A percentile compares a stretch with the other conserved stretches of the same genome.
Conservation (phyloP, 1,139 yeast genomes). For the Suhomyces chickasaworum region DNA sequence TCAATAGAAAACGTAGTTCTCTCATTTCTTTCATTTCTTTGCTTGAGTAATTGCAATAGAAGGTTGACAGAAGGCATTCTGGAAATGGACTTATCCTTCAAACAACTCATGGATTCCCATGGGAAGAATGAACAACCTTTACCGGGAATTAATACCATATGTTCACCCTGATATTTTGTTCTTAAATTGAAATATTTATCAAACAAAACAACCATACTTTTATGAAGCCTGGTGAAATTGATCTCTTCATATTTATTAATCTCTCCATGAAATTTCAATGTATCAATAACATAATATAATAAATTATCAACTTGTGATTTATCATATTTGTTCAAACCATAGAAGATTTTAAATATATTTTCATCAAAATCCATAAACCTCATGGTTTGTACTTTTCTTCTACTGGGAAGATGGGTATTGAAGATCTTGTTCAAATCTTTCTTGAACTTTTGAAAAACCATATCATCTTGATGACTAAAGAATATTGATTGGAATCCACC, state of each 20-base stretch:
- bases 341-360: conserved; percentile 52
- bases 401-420: conserved; percentile 38
- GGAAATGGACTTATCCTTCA: conserved; percentile 60
- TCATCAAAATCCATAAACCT: conserved; percentile 47
- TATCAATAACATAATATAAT: conserved; percentile 61
- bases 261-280: conserved; percentile 63
- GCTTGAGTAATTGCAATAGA: conserved; percentile 45
- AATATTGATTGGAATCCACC: conserved; percentile 80
- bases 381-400: conserved; percentile 20
- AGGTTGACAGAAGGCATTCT: conserved; percentile 70
- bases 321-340: conserved; percentile 43
- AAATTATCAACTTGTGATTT: conserved; percentile 58
- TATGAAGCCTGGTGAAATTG: conserved; percentile 54
- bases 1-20: conserved; percentile 14
- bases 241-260: conserved; percentile 64
- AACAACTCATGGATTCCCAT: conserved; percentile 78
- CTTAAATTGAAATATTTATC: conserved; percentile 41
- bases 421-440: conserved; percentile 36
- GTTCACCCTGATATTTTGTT: conserved; percentile 32
- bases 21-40: conserved; percentile 7
- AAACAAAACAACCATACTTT: conserved; percentile 26
- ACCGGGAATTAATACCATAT: conserved; percentile 70
- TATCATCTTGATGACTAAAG: conserved; percentile 29
- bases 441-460: conserved; percentile 38
- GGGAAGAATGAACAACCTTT: conserved; percentile 68